Base-by-base conservation (phyloP, 2,329 filamentous ascomycete species). In the Pseudocercospora macadamiae region DNA sequence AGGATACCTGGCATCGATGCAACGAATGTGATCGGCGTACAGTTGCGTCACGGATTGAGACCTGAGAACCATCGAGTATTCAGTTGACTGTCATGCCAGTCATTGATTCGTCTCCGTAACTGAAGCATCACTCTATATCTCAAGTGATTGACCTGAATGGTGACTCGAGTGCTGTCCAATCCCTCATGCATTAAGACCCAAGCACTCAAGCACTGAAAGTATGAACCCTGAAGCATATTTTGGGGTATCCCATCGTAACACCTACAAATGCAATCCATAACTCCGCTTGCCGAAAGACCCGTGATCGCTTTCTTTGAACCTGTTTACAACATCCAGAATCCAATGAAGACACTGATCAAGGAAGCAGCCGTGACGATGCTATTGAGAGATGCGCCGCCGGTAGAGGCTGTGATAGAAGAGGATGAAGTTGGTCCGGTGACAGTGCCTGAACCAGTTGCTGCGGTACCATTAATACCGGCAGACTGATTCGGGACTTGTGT, bases 301-400 rank as follows among this genome's bases (percentile, higher is more conserved):
- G n/a, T n/a, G n/a, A n/a, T n/a, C n/a, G n/a, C n/a, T n/a, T n/a
- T n/a, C n/a, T n/a, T n/a, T n/a, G n/a, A 16, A 10, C 19, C 42
- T 23, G 18, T 42, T 62, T 60, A 69, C 16, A 70, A 51, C 57
- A 68, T 52, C 44, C 65, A 57, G 23, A 63, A 54, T 19, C 54
- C 63, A 18, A 67, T 37, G 18, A 62, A 59, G n/a, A 70, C 42
- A 54, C 66, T 64, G 16, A 70, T 59, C 6, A 70, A 54, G 18
- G 68, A 69, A 36, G 57, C 62, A 10, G 49, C 61, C 21, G 59
- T 54, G 52, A 68, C 37, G 30, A 54, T 32, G 16, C 32, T 54
- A 25, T 53, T 59, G 32, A 53, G 45, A 2, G 61, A 51, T 14
- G 65, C 64, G 19, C 30, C 68, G 25, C 57, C 56, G 16, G 65